Conservation (phyloP, 192 early-diverging fungal species). For the Mortierella hygrophila region DNA sequence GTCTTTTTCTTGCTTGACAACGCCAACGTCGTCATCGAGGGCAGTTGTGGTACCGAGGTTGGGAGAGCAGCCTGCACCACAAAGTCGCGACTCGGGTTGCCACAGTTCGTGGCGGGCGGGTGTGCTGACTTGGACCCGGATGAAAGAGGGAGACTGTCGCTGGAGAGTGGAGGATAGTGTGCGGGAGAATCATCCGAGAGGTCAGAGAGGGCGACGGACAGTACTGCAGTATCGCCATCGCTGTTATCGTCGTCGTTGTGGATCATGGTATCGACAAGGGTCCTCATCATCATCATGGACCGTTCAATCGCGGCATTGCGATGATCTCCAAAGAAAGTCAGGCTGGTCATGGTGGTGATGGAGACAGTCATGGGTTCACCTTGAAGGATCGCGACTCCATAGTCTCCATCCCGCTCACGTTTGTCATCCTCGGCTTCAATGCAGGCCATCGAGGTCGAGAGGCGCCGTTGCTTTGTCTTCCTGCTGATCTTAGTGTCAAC, state of each 20-base stretch:
- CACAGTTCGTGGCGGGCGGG: not conserved
- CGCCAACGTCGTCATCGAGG: not conserved
- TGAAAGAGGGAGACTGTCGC: not conserved
- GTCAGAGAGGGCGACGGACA: not conserved
- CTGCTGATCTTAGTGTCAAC: not conserved
- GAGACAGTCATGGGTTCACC: slow-evolving; percentile 10
- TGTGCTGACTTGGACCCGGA: not conserved
- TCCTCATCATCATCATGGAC: not conserved
- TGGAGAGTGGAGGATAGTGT: not conserved
- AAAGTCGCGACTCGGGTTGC: not conserved
- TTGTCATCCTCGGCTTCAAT: not conserved
- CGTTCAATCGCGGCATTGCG: not conserved
- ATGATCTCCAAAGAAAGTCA: not conserved
- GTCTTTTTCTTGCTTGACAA: not conserved
- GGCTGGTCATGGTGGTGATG: not conserved
- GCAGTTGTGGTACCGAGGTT: not conserved
- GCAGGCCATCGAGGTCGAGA: not conserved
- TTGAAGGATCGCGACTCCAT: slow-evolving; percentile 11
- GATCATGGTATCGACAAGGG: not conserved
- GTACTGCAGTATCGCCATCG: not conserved
- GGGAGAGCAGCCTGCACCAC: not conserved
- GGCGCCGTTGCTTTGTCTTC: not conserved
- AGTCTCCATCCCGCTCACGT: slow-evolving; percentile 19
- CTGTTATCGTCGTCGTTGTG: no score
- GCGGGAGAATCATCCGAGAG: not conserved